These are phyloP conservation scores for Tuber indicum DNA, from an alignment of 495 filamentous ascomycete species.

Conservation along the genomic window DNA sequence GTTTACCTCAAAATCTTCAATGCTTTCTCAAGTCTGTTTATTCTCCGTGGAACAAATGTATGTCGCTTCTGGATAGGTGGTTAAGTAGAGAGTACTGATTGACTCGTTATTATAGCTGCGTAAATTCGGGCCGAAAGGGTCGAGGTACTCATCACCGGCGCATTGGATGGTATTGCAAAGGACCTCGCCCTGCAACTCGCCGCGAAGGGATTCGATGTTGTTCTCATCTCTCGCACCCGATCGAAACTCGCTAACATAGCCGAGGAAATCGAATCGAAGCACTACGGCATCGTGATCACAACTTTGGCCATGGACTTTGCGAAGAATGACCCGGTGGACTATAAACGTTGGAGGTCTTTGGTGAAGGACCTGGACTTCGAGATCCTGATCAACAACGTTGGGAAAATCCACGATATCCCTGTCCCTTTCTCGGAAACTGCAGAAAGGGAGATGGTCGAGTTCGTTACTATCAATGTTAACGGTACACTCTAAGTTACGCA, in stretches of 20 bases:
- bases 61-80: constrained; percentile 19
- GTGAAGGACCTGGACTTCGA: constrained; percentile 70
- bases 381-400: constrained; percentile 95
- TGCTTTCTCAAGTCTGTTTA: constrained; percentile 61
- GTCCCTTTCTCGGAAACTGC: constrained; percentile 77
- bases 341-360: constrained; percentile 59
- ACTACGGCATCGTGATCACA: constrained; percentile 59
- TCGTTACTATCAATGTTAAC: constrained; percentile 88
- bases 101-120: constrained; percentile 55
- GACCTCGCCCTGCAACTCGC: constrained; percentile 89
- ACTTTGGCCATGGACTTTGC: constrained; percentile 87
- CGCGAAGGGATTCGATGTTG: constrained; percentile 80
- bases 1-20: constrained; percentile 26
- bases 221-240: constrained; percentile 88
- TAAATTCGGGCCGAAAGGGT: constrained; percentile 84
- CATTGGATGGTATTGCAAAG: constrained; percentile 94
- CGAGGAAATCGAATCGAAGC: constrained; percentile 63
- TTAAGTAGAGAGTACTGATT: constrained; percentile 13
- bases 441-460: constrained; percentile 70
- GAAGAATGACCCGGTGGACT: constrained; percentile 66
- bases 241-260: constrained; percentile 77
- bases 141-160: constrained; percentile 89
- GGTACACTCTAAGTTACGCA: constrained; percentile 82
- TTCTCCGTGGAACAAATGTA: constrained; percentile 60
- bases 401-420: constrained; percentile 85